phyloP scores from a whole-genome alignment of 495 filamentous ascomycete genomes.

The Penicillium dipodomyicola region DNA sequence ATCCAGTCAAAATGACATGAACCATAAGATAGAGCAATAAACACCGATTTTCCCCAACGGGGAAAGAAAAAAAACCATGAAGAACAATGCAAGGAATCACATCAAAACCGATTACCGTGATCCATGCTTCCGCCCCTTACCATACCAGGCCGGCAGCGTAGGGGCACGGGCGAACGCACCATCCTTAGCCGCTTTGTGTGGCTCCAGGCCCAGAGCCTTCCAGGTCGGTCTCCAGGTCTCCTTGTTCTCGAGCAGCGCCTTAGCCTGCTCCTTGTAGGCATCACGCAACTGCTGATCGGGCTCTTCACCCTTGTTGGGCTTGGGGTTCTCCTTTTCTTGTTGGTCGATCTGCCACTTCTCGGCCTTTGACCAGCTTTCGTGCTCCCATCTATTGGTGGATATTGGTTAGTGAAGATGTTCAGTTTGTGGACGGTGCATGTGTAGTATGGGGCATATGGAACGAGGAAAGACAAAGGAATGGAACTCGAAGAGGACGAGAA shows the following conservation, averaged over 20 bases:
- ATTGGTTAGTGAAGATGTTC: slow-evolving; percentile 13
- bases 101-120: slow-evolving; percentile 6
- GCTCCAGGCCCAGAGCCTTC: slow-evolving; percentile 43
- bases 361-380: slow-evolving; percentile 40
- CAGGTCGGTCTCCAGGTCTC: slow-evolving; percentile 46
- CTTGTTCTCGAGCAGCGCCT: slow-evolving; percentile 51
- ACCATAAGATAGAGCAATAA: slow-evolving; percentile 10
- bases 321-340: slow-evolving; percentile 23
- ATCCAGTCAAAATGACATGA: slow-evolving; percentile 2
- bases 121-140: slow-evolving; percentile 4
- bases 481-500: slow-evolving; percentile 2
- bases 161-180: background rate
- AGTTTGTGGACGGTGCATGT: background rate
- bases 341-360: slow-evolving; percentile 27
- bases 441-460: background rate
- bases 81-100: slow-evolving; percentile 10
- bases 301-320: slow-evolving; percentile 30
- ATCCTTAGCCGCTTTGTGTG: slow-evolving; percentile 14
- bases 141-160: slow-evolving; percentile 12
- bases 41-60: slow-evolving; percentile 6
- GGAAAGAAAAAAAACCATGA: background rate
- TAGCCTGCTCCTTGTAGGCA: slow-evolving; percentile 51
- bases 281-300: slow-evolving; percentile 29
- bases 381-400: slow-evolving; percentile 49
- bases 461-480: background rate